Conservation (phyloP, 2,329 filamentous ascomycete genomes). For the Sordariomycetes sp. region DNA sequence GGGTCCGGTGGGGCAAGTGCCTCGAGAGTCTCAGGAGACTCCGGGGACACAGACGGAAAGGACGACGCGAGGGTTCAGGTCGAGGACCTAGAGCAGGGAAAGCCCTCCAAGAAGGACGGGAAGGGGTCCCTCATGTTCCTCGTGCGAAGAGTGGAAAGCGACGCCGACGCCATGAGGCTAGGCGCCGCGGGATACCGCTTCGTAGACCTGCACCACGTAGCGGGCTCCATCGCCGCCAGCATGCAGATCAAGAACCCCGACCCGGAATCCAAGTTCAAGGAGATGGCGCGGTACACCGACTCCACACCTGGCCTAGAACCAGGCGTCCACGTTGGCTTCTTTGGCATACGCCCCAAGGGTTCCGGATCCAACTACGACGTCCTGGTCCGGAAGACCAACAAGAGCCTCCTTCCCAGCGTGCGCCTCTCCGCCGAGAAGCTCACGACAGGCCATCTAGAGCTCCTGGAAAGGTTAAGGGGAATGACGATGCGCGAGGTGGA, state of each 20-base stretch:
- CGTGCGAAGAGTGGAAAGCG: conserved; percentile 46
- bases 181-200: conserved; percentile 69
- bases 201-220: conserved; percentile 54
- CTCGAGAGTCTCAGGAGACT: not conserved
- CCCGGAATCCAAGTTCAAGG: conserved; percentile 46
- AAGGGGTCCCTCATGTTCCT: conserved; percentile 59
- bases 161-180: conserved; percentile 48
- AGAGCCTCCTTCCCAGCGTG: conserved; percentile 47
- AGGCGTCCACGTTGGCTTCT: conserved; percentile 40
- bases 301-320: conserved; percentile 30
- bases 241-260: conserved; percentile 58
- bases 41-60: not conserved
- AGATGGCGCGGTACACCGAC: conserved; percentile 48
- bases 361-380: conserved; percentile 47
- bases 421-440: conserved; percentile 38
- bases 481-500: conserved; percentile 24
- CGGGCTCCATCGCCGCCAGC: conserved; percentile 52
- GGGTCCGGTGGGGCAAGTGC: not conserved
- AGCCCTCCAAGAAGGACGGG: not conserved
- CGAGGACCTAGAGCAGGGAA: not conserved
- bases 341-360: conserved; percentile 38
- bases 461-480: conserved; percentile 36
- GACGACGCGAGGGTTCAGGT: not conserved
- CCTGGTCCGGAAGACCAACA: conserved; percentile 39
- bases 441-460: conserved; percentile 38